Percentiles rank a stretch among this genome's conserved stretches.
These are phyloP conservation scores for Ophiostoma sp. DNA, from an alignment of 2,329 filamentous ascomycete species.

Conservation along the genomic window DNA sequence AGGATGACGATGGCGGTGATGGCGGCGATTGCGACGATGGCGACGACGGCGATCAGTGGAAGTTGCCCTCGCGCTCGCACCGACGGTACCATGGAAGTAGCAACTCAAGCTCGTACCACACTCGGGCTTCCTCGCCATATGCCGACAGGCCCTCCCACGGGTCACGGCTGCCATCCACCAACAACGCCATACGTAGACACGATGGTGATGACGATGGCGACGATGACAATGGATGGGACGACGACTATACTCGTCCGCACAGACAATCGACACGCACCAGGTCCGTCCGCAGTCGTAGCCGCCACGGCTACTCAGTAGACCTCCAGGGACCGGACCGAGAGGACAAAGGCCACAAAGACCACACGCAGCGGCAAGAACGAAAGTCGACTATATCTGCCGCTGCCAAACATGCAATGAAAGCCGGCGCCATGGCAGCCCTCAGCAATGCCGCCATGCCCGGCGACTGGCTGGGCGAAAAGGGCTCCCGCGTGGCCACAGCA, in stretches of 20 bases:
- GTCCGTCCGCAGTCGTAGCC: neutral
- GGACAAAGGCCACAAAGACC: neutral
- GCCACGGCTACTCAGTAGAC: neutral
- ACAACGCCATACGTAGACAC: neutral
- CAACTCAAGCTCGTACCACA: neutral
- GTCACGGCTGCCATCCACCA: too few species aligned
- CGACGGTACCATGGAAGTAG: too few species aligned
- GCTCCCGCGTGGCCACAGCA: conserved; percentile 29
- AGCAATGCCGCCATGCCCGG: conserved; percentile 26
- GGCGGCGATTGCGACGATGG: neutral
- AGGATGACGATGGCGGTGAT: neutral
- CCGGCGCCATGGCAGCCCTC: conserved; percentile 29
- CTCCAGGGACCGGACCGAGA: neutral
- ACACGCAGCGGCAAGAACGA: neutral
- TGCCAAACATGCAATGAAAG: conserved; percentile 28
- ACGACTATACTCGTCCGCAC: neutral
- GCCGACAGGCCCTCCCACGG: too few species aligned
- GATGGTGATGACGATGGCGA: neutral
- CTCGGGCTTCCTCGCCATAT: neutral
- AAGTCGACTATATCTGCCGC: neutral
- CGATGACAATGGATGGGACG: neutral
- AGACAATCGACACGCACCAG: neutral
- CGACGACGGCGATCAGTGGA: neutral
- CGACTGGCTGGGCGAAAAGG: conserved; percentile 29
- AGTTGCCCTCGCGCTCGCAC: too few species aligned